phyloP scores from a whole-genome alignment of 148 eudicot genomes.

The Pharnaceum exiguum region DNA sequence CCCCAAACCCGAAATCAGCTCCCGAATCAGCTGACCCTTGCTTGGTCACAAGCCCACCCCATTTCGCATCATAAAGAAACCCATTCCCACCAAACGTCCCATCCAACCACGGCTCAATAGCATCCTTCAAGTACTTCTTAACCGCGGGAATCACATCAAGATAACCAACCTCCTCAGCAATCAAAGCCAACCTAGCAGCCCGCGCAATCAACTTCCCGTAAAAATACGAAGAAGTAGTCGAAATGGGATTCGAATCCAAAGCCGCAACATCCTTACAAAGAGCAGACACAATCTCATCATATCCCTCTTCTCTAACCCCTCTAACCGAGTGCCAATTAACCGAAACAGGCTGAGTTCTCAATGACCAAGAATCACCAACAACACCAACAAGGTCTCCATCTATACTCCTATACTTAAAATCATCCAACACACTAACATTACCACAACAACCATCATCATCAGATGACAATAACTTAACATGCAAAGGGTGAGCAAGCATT shows the following conservation, averaged over 20 bases:
- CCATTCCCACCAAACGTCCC: constrained; percentile 73
- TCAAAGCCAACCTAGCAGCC: constrained; percentile 87
- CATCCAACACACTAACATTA: constrained; percentile 48
- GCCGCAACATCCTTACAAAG: constrained; percentile 55
- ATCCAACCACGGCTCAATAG: constrained; percentile 87
- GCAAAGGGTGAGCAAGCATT: constrained; percentile 90
- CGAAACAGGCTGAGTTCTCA: constrained; percentile 61
- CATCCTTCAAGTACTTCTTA: constrained; percentile 51
- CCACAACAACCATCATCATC: constrained; percentile 23
- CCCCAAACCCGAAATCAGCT: constrained; percentile 93
- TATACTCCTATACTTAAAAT: constrained; percentile 68
- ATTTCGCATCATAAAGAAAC: constrained; percentile 67
- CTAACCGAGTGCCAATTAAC: constrained; percentile 80
- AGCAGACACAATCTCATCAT: constrained; percentile 54
- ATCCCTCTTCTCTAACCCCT: constrained; percentile 59
- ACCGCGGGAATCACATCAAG: constrained; percentile 60
- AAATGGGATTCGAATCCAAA: constrained; percentile 39
- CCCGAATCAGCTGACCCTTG: constrained; percentile 65
- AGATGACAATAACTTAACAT: constrained; percentile 48
- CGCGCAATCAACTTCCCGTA: constrained; percentile 81
- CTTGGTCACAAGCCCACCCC: constrained; percentile 89
- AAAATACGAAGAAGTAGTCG: constrained; percentile 72
- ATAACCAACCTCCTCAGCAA: constrained; percentile 79
- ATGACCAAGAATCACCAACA: constrained; percentile 85
- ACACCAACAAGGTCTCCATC: constrained; percentile 98